Evolutionary conservation across 164 flowering plant species (phyloP), one percentile per base, ranked within the genome.

Genomic region (Vitis amurensis): DNA sequence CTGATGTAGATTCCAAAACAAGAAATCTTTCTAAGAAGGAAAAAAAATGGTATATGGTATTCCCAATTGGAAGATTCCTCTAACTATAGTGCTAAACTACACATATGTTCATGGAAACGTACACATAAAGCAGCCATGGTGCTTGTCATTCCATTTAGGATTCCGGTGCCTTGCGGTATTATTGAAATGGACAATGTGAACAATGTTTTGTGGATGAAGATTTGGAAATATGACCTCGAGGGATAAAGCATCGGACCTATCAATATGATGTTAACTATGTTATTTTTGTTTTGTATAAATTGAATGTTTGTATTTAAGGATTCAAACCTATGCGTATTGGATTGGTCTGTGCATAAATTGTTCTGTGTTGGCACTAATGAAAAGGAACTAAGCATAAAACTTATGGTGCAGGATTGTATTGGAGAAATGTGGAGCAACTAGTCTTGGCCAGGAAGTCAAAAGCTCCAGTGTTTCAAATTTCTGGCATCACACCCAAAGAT

Each of bases 1-100:
- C 15, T 8, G 58, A 49, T 53, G 52, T 48, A 30, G 61, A 55
- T 55, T 62, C 60, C 53, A 55, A 62, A 17, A 37, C 51, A 55
- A 68, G 52, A 61, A 69, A 30, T 48, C 11, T 68, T 50, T 23
- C 9, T 48, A 29, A 15, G 37, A 31, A 50, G 66, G 51, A 31
- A 14, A 1, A 37, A 37, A 61, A 37, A 14, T 48, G 37, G 29
- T 37, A 61, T 61, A 11, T 8, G 4, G 8, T n/a, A 19, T 12
- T 9, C 29, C 29, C 50, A 16, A 6, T 31, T 29, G 31, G 13
- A 19, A 58, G 17, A 55, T 10, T 58, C 27, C 27, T 23, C 27
- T n/a, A 10, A 12, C 61, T 19, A 1, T 6, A 10, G 11, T 19
- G 12, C 9, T 11, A 19, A 17, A 30, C 5, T 17, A 12, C 8